Base-by-base conservation (phyloP, 73 alveolate species). In the Paramecium pentaurelia region DNA sequence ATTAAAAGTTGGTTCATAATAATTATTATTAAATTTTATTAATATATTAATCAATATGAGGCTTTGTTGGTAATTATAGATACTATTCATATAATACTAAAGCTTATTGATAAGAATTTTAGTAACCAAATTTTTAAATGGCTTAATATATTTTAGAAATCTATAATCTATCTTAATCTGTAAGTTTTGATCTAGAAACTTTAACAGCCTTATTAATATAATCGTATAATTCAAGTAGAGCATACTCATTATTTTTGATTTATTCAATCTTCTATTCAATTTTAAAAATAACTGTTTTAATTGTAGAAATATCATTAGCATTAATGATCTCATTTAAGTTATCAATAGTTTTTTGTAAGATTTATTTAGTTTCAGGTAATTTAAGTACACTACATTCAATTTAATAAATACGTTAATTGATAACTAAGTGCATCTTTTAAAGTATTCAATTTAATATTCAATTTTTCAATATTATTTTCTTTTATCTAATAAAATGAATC, bases 271-370 rank as follows among this genome's bases (percentile, higher is more conserved):
- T 45, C n/a, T 40, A 25, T 47, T 80, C 91, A 45, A 80, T 80
- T 80, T 80, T 80, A 14, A 3, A 42, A 47, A 80, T 49, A 14
- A 80, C 90, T 3, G 90, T 80, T 80, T 44, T 80, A 12, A 80
- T 25, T 45, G 91, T 80, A 18, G 91, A 47, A 47, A 25, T n/a
- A 80, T 80, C 91, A 47, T 80, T 80, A 6, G 44, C 44, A 10
- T 18, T 28, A 10, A 80, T 32, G 20, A 80, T 80, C 30, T 80
- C 91, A 80, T 80, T 80, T 80, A 42, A 49, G n/a, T 80, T 40
- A 7, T 80, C 44, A 4, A 80, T 80, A 1, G 58, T 80, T 20
- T 80, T 49, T 12, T 28, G 10, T 80, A 44, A 80, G n/a, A 80
- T 44, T 25, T 7, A 6, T 28, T 42, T 45, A 27, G 91, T 80